Conservation (phyloP, 2,329 filamentous ascomycete species). For the Epichloe amarillans region DNA sequence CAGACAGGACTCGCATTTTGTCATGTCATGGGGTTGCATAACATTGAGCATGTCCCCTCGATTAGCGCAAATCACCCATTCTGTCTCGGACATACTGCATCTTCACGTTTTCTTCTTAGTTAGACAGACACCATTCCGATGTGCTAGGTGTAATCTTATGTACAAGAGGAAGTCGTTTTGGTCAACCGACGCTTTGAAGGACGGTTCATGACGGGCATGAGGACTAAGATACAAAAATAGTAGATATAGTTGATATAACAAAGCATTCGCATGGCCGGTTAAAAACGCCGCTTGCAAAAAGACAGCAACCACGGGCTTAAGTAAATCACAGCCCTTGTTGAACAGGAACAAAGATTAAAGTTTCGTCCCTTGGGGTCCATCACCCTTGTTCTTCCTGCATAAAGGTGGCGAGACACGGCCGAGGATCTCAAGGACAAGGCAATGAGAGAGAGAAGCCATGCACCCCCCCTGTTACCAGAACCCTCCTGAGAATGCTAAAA, state of each 20-base stretch:
- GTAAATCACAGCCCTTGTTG: neutral
- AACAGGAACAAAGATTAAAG: neutral
- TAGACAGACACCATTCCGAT: neutral
- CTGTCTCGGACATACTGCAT: neutral
- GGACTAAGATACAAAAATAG: neutral
- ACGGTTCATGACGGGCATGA: neutral
- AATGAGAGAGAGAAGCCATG: neutral
- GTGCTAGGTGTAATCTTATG: neutral
- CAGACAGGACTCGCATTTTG: no score
- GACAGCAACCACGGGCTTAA: neutral
- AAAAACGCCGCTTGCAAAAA: constrained; percentile 3
- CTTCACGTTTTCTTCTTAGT: neutral
- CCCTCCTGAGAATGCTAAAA: neutral
- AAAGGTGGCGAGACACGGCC: neutral
- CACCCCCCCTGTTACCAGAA: neutral
- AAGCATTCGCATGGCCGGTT: constrained; percentile 3
- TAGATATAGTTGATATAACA: neutral
- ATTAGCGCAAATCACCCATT: neutral
- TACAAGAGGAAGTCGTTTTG: constrained; percentile 1
- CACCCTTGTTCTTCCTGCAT: neutral
- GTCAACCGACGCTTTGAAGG: neutral
- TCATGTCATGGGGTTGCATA: no score
- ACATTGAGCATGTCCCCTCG: neutral
- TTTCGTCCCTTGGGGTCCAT: neutral
- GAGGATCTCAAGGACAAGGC: neutral